Evolutionary conservation across 495 filamentous ascomycete genomes (phyloP).

Genomic region (Tuber brumale): DNA sequence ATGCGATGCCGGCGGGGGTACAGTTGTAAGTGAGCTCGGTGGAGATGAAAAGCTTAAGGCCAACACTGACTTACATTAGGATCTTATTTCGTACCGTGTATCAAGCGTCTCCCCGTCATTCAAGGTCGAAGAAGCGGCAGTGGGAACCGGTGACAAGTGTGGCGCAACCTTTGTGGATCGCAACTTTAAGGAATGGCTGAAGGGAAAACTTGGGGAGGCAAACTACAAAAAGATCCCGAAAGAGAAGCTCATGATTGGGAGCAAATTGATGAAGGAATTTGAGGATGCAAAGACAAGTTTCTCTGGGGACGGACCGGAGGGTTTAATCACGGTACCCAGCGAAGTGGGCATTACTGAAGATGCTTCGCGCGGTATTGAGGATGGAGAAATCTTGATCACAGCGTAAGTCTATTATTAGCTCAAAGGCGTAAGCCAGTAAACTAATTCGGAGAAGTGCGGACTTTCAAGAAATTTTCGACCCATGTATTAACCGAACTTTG

Average conservation of each 20-base stretch:
- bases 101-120: constrained; percentile 45
- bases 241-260: constrained; percentile 8
- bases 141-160: constrained; percentile 55
- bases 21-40: constrained; percentile 42
- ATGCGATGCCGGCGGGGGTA: constrained; percentile 55
- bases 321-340: neutral
- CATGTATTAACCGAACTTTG: neutral
- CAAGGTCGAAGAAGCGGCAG: constrained; percentile 47
- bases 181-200: constrained; percentile 9
- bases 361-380: neutral
- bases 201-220: neutral
- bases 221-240: constrained; percentile 4
- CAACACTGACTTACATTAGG: constrained; percentile 23
- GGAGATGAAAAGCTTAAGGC: neutral
- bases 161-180: constrained; percentile 61
- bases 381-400: neutral
- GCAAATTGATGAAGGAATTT: constrained; percentile 30
- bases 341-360: neutral
- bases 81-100: constrained; percentile 50
- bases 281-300: constrained; percentile 11
- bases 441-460: neutral
- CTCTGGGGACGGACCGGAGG: neutral
- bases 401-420: neutral
- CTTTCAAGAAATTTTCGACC: neutral
- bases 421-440: neutral